Conservation (phyloP, 257 asterid species). For the Solanum pinnatisectum region DNA sequence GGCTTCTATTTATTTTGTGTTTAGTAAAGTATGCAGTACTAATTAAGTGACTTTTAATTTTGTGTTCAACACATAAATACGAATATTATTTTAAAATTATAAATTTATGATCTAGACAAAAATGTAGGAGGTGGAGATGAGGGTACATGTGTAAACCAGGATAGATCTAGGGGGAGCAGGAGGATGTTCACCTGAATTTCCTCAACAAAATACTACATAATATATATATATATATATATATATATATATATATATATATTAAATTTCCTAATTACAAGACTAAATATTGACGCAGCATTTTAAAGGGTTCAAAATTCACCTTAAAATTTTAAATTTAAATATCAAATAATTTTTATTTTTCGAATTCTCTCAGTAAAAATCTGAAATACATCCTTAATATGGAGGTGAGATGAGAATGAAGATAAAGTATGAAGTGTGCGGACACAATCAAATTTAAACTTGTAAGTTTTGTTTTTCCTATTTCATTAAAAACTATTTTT, state of each 20-base stretch:
- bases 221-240: too few species aligned
- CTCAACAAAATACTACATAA: neutral
- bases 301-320: neutral
- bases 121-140: neutral
- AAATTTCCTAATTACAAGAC: too few species aligned
- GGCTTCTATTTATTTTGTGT: neutral
- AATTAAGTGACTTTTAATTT: neutral
- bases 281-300: neutral
- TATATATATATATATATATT: too few species aligned
- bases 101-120: neutral
- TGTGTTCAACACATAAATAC: neutral
- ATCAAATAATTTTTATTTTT: neutral
- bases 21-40: neutral
- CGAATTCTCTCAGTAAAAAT: rapidly evolving
- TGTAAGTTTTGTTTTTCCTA: neutral
- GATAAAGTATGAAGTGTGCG: too few species aligned
- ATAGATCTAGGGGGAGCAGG: neutral
- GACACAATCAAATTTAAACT: too few species aligned
- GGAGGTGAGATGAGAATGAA: neutral
- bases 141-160: neutral
- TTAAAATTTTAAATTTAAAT: neutral
- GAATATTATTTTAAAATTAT: neutral
- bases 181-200: neutral
- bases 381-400: too few species aligned
- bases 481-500: neutral